Evolutionary conservation across 352 stramenopile species (phyloP).

Genomic region (Globisporangium yorkense): DNA sequence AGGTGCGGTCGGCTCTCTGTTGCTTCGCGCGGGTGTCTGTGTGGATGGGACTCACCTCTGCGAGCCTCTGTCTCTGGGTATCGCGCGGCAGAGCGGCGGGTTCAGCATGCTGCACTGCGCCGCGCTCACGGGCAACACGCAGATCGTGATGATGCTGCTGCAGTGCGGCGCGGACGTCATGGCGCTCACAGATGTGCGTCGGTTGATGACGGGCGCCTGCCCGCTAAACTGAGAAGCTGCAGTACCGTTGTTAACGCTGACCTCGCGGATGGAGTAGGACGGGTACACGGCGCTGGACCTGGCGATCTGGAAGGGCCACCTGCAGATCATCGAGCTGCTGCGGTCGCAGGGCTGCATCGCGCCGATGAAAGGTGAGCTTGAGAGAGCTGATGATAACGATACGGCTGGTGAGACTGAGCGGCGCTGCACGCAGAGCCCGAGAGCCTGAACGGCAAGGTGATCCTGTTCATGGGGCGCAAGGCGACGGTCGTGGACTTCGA

Average conservation of each 20-base stretch:
- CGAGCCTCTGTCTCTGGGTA: too few species aligned
- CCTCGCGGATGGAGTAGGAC: conserved; percentile 27
- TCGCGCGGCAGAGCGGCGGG: conserved; percentile 43
- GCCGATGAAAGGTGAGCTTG: conserved; percentile 63
- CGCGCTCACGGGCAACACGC: conserved; percentile 66
- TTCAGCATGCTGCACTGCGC: conserved; percentile 83
- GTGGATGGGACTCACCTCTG: background rate
- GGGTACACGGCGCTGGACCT: conserved; percentile 78
- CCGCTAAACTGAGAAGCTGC: too few species aligned
- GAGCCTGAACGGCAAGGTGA: conserved; percentile 69
- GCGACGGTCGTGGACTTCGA: conserved; percentile 82
- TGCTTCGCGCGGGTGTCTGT: background rate
- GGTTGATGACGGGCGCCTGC: too few species aligned
- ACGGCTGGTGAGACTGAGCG: background rate
- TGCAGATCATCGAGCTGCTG: conserved; percentile 80
- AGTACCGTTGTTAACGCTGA: too few species aligned
- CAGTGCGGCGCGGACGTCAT: conserved; percentile 73
- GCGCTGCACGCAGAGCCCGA: conserved; percentile 42
- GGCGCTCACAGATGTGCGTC: conserved; percentile 63
- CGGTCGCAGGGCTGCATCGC: conserved; percentile 74
- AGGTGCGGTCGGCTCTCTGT: conserved; percentile 20
- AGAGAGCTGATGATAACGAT: background rate
- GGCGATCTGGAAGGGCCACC: conserved; percentile 74
- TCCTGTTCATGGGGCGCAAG: conserved; percentile 58
- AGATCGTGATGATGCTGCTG: conserved; percentile 86